Percentiles rank a stretch among this genome's conserved stretches.
Conservation (phyloP, 257 asterid genomes). For the Jacaranda copaia region DNA sequence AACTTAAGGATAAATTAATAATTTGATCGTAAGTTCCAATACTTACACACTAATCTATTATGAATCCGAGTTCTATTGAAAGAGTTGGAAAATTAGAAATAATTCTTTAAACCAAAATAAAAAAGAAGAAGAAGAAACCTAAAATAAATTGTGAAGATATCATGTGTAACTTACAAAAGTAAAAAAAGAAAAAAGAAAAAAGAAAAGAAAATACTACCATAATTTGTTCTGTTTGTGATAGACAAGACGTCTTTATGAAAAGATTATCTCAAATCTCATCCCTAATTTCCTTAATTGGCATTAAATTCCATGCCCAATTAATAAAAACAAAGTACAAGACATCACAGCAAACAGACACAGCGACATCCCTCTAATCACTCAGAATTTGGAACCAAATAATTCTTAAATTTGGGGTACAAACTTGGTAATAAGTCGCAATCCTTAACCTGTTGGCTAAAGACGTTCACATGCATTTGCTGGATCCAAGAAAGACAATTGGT, state of each 20-base stretch:
- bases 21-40: too few species aligned
- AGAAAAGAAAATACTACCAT: too few species aligned
- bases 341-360: not conserved
- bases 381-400: not conserved
- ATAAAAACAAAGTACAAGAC: not conserved
- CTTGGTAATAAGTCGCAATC: slow-evolving; percentile 1
- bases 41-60: too few species aligned
- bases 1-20: too few species aligned
- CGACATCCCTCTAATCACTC: slow-evolving; percentile 2
- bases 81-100: too few species aligned
- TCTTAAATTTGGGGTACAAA: not conserved
- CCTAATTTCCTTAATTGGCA: not conserved
- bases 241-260: not conserved
- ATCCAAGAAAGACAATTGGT: slow-evolving; percentile 1
- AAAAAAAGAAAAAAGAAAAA: not conserved
- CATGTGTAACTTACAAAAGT: too few species aligned
- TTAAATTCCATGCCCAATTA: not conserved
- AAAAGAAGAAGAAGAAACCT: not conserved
- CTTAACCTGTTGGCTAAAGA: not conserved
- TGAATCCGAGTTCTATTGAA: too few species aligned
- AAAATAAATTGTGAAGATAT: not conserved
- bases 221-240: not conserved
- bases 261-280: not conserved
- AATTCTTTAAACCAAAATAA: not conserved
- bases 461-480: not conserved